phyloP scores from a whole-genome alignment of 2,329 filamentous ascomycete species.

The Penicillium sp. region DNA sequence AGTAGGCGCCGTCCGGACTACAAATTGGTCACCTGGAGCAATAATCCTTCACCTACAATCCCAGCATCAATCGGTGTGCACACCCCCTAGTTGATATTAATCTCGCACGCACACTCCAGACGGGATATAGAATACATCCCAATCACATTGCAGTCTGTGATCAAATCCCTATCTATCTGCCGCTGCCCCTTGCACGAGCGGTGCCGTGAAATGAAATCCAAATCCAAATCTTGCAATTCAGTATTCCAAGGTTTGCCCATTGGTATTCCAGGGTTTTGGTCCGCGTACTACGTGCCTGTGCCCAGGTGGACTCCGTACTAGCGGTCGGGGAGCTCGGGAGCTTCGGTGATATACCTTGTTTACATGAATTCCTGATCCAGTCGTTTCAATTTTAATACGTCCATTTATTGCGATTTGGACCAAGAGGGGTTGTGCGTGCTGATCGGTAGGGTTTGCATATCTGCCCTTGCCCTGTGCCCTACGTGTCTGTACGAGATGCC shows the following conservation, averaged over 20 bases:
- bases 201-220: constrained; percentile 7
- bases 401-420: background rate
- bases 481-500: constrained; percentile 2
- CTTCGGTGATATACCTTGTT: no score
- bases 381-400: background rate
- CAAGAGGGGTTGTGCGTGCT: constrained; percentile 14
- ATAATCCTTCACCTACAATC: background rate
- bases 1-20: background rate
- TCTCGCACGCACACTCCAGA: background rate
- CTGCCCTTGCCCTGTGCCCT: constrained; percentile 30
- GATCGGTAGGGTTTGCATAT: constrained; percentile 20
- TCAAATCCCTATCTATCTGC: constrained; percentile 2
- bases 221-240: constrained; percentile 10
- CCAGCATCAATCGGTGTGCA: background rate
- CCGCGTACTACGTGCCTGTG: background rate
- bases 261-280: background rate
- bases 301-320: background rate
- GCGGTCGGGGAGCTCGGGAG: constrained; percentile 1
- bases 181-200: constrained; percentile 20
- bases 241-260: background rate
- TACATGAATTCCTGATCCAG: no score
- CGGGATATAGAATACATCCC: background rate
- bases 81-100: constrained; percentile 3
- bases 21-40: background rate
- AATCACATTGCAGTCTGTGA: background rate